Evolutionary conservation across 108 stramenopile species (phyloP).

Genomic region (Cyclostephanos tholiformis): DNA sequence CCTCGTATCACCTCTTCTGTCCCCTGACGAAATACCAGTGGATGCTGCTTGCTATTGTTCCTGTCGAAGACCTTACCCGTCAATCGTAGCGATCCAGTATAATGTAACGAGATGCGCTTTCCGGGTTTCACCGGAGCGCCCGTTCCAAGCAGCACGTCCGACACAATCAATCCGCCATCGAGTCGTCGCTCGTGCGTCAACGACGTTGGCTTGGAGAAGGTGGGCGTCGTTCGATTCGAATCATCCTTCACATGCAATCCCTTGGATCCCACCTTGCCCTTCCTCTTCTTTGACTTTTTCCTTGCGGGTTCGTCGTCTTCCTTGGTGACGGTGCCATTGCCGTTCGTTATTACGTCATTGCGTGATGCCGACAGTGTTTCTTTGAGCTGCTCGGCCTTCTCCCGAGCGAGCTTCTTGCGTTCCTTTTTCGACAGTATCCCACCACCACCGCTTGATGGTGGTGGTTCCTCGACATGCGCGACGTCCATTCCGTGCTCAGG

Average conservation of each 20-base stretch:
- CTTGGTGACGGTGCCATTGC: slow-evolving; percentile 5
- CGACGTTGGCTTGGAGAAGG: too few species aligned
- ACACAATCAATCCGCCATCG: too few species aligned
- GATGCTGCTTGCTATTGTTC: slow-evolving; percentile 48
- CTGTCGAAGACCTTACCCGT: slow-evolving; percentile 58
- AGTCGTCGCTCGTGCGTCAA: too few species aligned
- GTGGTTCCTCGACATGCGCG: too few species aligned
- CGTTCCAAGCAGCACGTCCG: too few species aligned
- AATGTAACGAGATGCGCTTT: slow-evolving; percentile 44
- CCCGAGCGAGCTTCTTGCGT: slow-evolving; percentile 49
- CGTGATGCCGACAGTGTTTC: too few species aligned
- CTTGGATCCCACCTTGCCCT: too few species aligned
- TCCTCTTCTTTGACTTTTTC: slow-evolving; percentile 31
- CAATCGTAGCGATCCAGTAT: slow-evolving; percentile 43
- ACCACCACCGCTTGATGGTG: neutral
- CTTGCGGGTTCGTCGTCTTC: slow-evolving; percentile 7
- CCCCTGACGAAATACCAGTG: slow-evolving; percentile 60
- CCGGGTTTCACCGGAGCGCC: slow-evolving; percentile 52
- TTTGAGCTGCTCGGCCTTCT: slow-evolving; percentile 53
- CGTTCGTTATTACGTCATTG: too few species aligned
- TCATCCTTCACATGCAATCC: too few species aligned
- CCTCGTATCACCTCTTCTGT: slow-evolving; percentile 60
- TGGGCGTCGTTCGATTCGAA: neutral
- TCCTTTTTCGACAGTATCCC: slow-evolving; percentile 47
- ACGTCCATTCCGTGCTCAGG: neutral